Base-by-base conservation (phyloP, 2,329 filamentous ascomycete genomes). In the Alternaria dauci region DNA sequence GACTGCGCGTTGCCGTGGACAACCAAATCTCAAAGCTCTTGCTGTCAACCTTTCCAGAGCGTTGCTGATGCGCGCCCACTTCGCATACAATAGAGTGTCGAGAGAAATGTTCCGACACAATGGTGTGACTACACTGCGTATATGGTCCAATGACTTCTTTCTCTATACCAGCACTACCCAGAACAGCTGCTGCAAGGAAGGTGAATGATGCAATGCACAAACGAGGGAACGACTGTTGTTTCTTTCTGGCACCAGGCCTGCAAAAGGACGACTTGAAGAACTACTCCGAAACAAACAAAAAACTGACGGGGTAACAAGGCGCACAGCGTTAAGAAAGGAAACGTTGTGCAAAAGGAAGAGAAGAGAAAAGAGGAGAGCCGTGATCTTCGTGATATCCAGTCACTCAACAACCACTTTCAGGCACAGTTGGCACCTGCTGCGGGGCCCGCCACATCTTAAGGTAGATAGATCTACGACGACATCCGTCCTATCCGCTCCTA, bases 241-340 rank as follows among this genome's bases (percentile, higher is more conserved):
- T 47, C 44, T 59, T 55, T 36, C 41, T 58, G 71, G 71, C 70
- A 55, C 69, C 66, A 63, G 72, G 69, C 71, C 70, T 73, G 74
- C 70, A 76, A 76, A 50, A 69, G 72, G 72, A 67, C 36, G 61
- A 56, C 34, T 57, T 28, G 8, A 11, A 42, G 46, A 25, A 36
- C 32, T 50, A 25, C 20, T 44, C 32, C 55, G 55, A 55, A 68
- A 69, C 59, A 12, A 30, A 23, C 20, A 23, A 23, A 23, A 46
- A 62, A 61, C 55, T 54, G 59, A 38, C 30, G 46, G 63, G 57
- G 50, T 60, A 65, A 59, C 55, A 58, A 54, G 55, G 70, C 74
- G 73, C 72, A 59, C 73, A 75, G 74, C 73, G 72, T 63, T 63
- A 57, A 47, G 52, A 53, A 56, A 66, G 64, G 67, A 43, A 67